Percentiles rank a stretch among this genome's conserved stretches.
Evolutionary conservation across 768 basidiomycete genomes (phyloP).

Genomic region (Rubroboletus satanas): DNA sequence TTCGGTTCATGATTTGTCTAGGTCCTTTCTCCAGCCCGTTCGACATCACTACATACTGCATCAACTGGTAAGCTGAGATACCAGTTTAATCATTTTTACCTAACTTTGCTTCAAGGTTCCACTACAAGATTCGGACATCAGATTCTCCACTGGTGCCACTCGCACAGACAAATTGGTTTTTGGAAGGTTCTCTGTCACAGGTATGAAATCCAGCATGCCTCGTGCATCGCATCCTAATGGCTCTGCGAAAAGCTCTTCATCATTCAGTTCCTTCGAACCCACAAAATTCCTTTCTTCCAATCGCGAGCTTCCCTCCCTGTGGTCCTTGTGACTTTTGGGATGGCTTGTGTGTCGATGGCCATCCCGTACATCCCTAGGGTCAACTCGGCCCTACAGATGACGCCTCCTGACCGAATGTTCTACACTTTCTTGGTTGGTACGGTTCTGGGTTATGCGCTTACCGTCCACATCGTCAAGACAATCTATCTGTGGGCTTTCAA

Average conservation of each 20-base stretch:
- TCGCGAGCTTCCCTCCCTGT: slow-evolving; percentile 29
- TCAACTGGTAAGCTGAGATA: slow-evolving; percentile 29
- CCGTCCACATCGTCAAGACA: slow-evolving; percentile 26
- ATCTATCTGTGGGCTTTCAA: slow-evolving; percentile 27
- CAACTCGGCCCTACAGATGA: slow-evolving; percentile 27
- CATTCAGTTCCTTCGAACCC: slow-evolving; percentile 32
- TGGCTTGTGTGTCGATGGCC: slow-evolving; percentile 31
- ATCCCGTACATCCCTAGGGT: slow-evolving; percentile 33
- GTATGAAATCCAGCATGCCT: slow-evolving; percentile 11
- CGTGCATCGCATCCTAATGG: neutral
- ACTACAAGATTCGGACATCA: slow-evolving; percentile 27
- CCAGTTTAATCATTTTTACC: neutral
- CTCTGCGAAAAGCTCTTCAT: slow-evolving; percentile 25
- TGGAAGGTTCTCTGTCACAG: slow-evolving; percentile 36
- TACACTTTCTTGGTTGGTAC: slow-evolving; percentile 25
- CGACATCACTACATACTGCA: slow-evolving; percentile 29
- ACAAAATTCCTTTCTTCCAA: slow-evolving; percentile 31
- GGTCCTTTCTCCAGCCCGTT: slow-evolving; percentile 37
- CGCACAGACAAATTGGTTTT: slow-evolving; percentile 36
- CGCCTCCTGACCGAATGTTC: slow-evolving; percentile 28
- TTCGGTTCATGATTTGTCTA: slow-evolving; percentile 35
- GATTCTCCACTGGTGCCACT: slow-evolving; percentile 29
- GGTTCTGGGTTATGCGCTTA: slow-evolving; percentile 22
- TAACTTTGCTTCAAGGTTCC: slow-evolving; percentile 22
- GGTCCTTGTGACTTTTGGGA: slow-evolving; percentile 29